Evolutionary conservation across 2,329 filamentous ascomycete species (phyloP).

Genomic region (Cryphonectria nitschkei): DNA sequence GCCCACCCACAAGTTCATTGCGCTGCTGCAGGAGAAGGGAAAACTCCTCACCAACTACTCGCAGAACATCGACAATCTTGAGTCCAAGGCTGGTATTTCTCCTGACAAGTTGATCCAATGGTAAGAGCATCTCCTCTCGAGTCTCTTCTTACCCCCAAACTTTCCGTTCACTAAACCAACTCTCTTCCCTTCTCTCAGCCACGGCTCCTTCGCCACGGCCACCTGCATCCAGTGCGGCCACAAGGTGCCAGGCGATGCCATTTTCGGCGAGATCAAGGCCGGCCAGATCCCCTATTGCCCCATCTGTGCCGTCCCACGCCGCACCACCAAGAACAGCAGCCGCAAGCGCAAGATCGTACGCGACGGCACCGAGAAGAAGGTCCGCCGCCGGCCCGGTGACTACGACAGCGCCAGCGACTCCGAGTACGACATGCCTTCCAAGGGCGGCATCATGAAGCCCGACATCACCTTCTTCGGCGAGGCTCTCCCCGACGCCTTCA

Average conservation of each 20-base stretch:
- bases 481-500: conserved; percentile 82
- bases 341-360: conserved; percentile 58
- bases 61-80: conserved; percentile 97
- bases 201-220: conserved; percentile 93
- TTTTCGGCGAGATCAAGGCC: conserved; percentile 78
- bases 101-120: conserved; percentile 89
- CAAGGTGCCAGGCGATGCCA: conserved; percentile 72
- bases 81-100: conserved; percentile 81
- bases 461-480: conserved; percentile 99
- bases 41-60: conserved; percentile 97
- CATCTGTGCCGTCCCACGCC: conserved; percentile 65
- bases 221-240: conserved; percentile 82
- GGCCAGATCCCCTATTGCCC: conserved; percentile 78
- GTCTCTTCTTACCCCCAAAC: background rate
- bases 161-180: background rate
- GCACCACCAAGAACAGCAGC: conserved; percentile 52
- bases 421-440: conserved; percentile 62
- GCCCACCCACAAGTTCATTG: conserved; percentile 93
- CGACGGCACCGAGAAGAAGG: conserved; percentile 42
- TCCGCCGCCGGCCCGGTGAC: conserved; percentile 45
- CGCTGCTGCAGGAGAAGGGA: conserved; percentile 80
- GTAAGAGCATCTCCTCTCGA: conserved; percentile 8
- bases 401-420: conserved; percentile 49
- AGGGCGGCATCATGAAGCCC: conserved; percentile 86
- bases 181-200: conserved; percentile 40